Conservation (phyloP, 2,329 filamentous ascomycete genomes). For the Aurifilum marmelostoma region DNA sequence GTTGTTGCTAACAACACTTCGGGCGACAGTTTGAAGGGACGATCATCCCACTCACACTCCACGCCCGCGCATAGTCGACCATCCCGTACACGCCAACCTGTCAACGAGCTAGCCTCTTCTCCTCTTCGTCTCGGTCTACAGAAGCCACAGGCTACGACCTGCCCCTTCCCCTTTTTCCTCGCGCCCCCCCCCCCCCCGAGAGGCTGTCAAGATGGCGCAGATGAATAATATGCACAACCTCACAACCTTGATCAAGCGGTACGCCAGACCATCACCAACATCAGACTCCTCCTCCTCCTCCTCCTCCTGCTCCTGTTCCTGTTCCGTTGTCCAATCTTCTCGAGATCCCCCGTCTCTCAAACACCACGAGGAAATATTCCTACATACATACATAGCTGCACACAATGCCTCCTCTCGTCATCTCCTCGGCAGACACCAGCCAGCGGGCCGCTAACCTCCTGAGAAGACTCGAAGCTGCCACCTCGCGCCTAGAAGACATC, state of each 20-base stretch:
- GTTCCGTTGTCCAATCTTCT: too few species aligned
- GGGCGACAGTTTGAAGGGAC: not conserved
- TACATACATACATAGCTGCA: slow-evolving; percentile 9
- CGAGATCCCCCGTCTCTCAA: too few species aligned
- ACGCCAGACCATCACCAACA: slow-evolving; percentile 39
- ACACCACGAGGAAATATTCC: slow-evolving; percentile 1
- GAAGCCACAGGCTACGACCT: slow-evolving; percentile 25
- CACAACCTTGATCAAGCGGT: slow-evolving; percentile 98
- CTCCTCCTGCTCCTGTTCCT: not conserved
- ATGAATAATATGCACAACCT: slow-evolving; percentile 89
- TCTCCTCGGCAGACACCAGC: slow-evolving; percentile 30
- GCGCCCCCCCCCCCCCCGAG: not conserved
- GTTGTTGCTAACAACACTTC: not conserved
- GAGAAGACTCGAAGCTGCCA: slow-evolving; percentile 90
- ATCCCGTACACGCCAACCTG: slow-evolving; percentile 7
- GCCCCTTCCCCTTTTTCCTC: not conserved
- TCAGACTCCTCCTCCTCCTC: slow-evolving; percentile 12
- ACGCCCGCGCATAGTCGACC: not conserved
- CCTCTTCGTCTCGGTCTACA: slow-evolving; percentile 13
- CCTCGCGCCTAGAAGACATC: slow-evolving; percentile 94
- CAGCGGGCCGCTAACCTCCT: slow-evolving; percentile 52
- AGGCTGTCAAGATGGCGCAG: slow-evolving; percentile 26
- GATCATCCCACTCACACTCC: not conserved
- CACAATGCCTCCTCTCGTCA: slow-evolving; percentile 30
- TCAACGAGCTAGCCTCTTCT: slow-evolving; percentile 18